Evolutionary conservation across 2,329 filamentous ascomycete genomes (phyloP).

Genomic region (Cercospora sesami): DNA sequence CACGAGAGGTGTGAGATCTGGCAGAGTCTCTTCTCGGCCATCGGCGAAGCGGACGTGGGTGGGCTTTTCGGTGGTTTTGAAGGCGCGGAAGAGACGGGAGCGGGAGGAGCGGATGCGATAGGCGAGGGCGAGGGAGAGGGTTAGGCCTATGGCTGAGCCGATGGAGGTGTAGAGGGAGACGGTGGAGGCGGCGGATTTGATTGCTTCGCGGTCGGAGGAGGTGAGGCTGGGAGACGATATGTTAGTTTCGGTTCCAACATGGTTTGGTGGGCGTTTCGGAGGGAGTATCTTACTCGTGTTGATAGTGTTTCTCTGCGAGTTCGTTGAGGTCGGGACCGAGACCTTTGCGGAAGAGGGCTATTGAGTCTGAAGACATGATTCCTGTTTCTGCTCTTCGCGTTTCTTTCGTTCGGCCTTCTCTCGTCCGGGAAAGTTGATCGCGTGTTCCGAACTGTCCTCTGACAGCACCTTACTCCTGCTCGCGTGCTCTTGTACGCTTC

Average conservation of each 20-base stretch:
- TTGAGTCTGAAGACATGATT: constrained; percentile 47
- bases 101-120: constrained; percentile 58
- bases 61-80: constrained; percentile 62
- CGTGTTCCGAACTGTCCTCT: neutral
- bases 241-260: neutral
- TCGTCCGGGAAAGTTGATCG: neutral
- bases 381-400: neutral
- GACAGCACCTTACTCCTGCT: neutral
- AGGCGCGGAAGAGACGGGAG: constrained; percentile 60
- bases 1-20: constrained; percentile 60
- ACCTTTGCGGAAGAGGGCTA: constrained; percentile 51
- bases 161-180: constrained; percentile 58
- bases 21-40: constrained; percentile 61
- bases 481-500: neutral
- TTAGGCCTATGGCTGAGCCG: constrained; percentile 61
- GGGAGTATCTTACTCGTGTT: constrained; percentile 50
- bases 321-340: constrained; percentile 53
- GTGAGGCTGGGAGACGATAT: constrained; percentile 43
- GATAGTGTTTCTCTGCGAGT: constrained; percentile 59
- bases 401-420: neutral
- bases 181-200: constrained; percentile 57
- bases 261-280: neutral
- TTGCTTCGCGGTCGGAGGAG: constrained; percentile 59
- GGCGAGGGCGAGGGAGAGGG: constrained; percentile 59
- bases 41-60: constrained; percentile 62